Percentiles rank a stretch among this genome's conserved stretches.
Conservation (phyloP, 116 monocot species). For the Papilionanthe hybrid region DNA sequence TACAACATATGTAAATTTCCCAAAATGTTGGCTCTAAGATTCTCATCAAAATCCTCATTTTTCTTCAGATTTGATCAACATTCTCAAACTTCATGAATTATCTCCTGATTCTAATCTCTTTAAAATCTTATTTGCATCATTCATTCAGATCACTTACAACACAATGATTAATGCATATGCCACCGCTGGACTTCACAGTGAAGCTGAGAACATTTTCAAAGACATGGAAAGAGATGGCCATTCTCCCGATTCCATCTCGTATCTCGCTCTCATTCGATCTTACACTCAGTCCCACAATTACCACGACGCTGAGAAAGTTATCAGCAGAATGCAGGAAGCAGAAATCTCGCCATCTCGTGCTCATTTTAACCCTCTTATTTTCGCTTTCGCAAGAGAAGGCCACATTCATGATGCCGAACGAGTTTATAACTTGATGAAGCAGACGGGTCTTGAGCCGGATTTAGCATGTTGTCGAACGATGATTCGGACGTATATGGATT, state of each 20-base stretch:
- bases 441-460: constrained; percentile 52
- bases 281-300: constrained; percentile 43
- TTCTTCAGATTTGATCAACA: no score
- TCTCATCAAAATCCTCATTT: no score
- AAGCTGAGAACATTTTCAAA: constrained; percentile 55
- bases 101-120: not conserved
- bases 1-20: no score
- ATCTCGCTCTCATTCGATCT: constrained; percentile 68
- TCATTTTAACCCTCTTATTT: constrained; percentile 77
- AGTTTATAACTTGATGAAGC: constrained; percentile 53
- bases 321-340: constrained; percentile 43
- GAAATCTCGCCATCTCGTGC: constrained; percentile 45
- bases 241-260: constrained; percentile 65
- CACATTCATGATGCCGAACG: constrained; percentile 53
- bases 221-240: constrained; percentile 59
- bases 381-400: constrained; percentile 52
- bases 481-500: constrained; percentile 67
- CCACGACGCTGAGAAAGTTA: constrained; percentile 45
- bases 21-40: no score
- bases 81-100: not conserved
- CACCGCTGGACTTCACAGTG: constrained; percentile 42
- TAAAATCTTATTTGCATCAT: not conserved
- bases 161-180: constrained; percentile 84
- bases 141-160: constrained; percentile 80
- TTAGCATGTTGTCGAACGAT: constrained; percentile 69